Evolutionary conservation across 2,329 filamentous ascomycete species (phyloP).

Genomic region (Dothiorella sarmentorum): DNA sequence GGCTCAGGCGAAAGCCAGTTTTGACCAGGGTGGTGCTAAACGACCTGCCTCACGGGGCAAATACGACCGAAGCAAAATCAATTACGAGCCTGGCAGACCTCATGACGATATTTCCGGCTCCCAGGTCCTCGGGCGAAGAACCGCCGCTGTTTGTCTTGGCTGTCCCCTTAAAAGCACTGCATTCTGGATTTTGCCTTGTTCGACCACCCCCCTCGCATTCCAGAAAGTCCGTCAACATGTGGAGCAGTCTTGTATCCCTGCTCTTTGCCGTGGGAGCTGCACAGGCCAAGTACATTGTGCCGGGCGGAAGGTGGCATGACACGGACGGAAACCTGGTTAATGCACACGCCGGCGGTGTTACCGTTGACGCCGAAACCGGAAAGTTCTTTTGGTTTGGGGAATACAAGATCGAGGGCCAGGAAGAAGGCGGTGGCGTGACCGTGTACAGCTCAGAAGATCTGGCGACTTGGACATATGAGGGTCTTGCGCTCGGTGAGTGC

Average conservation of each 20-base stretch:
- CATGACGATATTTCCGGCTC: slow-evolving; percentile 7
- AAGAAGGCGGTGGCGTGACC: slow-evolving; percentile 58
- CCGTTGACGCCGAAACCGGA: slow-evolving; percentile 50
- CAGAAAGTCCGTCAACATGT: background rate
- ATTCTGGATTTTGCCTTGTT: too few relatives aligned
- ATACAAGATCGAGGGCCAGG: slow-evolving; percentile 56
- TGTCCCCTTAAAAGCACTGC: background rate
- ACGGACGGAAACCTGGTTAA: slow-evolving; percentile 60
- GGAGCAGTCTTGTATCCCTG: background rate
- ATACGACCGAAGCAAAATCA: slow-evolving; percentile 1
- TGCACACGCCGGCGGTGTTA: slow-evolving; percentile 58
- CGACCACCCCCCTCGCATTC: too few relatives aligned
- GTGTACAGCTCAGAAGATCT: slow-evolving; percentile 61
- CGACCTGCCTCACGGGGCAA: slow-evolving; percentile 8
- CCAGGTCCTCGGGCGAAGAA: background rate
- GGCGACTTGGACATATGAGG: slow-evolving; percentile 57
- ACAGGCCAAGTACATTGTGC: slow-evolving; percentile 57
- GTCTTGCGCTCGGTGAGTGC: slow-evolving; percentile 51
- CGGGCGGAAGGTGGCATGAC: slow-evolving; percentile 59
- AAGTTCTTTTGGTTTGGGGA: slow-evolving; percentile 62
- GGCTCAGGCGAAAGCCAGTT: background rate
- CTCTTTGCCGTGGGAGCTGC: background rate
- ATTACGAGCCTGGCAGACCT: background rate
- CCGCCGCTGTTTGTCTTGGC: slow-evolving; percentile 1
- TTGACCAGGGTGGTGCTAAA: too few relatives aligned